Evolutionary conservation across 257 asterid species (phyloP), one percentile per base, ranked within the genome.

Genomic region (Leonotis leonurus): DNA sequence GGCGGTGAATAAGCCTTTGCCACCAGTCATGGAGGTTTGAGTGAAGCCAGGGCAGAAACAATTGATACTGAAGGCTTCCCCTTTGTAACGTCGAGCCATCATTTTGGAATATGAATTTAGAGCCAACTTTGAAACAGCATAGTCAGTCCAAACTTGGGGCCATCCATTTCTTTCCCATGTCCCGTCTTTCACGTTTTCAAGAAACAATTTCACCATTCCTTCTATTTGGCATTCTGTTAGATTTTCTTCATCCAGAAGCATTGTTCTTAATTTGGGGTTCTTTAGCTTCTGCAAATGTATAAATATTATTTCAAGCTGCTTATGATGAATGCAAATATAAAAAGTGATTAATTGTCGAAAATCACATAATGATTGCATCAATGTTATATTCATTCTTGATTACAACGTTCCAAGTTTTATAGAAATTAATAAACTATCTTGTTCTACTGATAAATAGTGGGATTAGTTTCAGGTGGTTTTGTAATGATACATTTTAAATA

Each of bases 11-110:
- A 62, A 52, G 25, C 96, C 95, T 36, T 71, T 72, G 24, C 93
- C 93, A 5, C 88, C 65, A 5, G 95, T 88, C 93, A 83, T 86
- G 54, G 88, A 75, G n/a, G 96, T 88, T 39, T 65, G 86, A 29
- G 96, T 85, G 62, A 83, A 88, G 18, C 95, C 96, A 4, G 95
- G 96, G 64, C 95, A 85, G 39, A 78, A 83, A 50, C 95, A 88
- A 52, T 88, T 88, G 0, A 86, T 85, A 51, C 85, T 83, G 12
- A 78, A 14, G 3, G 78, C 80, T 10, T 32, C 16, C 0, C 65
- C 71, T 8, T 62, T 36, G 62, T 56, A 77, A 24, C 81, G 81
- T 22, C 67, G 73, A n/a, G 96, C 85, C 65, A 88, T 48, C 11
- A 88, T 44, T 49, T 67, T 75, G 3, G 96, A 73, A 55, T 85